Base-by-base conservation (phyloP, 768 basidiomycete species). In the Mycena rebaudengoi region DNA sequence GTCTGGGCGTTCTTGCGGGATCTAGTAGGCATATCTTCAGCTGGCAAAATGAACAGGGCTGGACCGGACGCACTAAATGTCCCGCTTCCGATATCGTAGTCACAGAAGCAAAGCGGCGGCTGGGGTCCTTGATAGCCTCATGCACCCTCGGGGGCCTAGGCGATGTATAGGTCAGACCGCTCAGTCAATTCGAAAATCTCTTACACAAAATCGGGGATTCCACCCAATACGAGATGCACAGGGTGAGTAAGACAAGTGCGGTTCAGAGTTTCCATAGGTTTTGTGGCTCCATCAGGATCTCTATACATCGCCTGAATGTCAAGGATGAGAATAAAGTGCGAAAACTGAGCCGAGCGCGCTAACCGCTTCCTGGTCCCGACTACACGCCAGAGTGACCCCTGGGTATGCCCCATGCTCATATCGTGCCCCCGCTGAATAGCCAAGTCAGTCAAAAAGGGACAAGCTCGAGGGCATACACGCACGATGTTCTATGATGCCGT, bases 331-430 rank as follows among this genome's bases (percentile, higher is more conserved):
- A n/a, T 26, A 11, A 25, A 62, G 32, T 41, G n/a, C n/a, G n/a
- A 20, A 43, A 57, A 21, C 16, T 33, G 30, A 54, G 12, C 32
- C 16, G 8, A 29, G 14, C 12, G 18, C 8, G 76, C 85, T 60
- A 65, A 89, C 88, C 49, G 79, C 82, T 76, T 91, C 90, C 70
- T 91, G 87, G 41, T 88, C 81, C 21, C 84, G 82, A 1, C 82
- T 84, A 66, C 90, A 91, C 7, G 85, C 85, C 4, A 90, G 74
- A 1, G 82, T 82, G 39, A 87, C 79, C 1, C 80, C 79, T 14
- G 68, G 26, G 63, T 80, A 82, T n/a, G 76, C 74, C 16, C 75
- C 72, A 16, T 72, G 66, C 20, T 60, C 33, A 18, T 57, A 67
- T 40, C 56, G 50, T 6, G 60, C 60, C 21, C 66, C 66, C 3